Evolutionary conservation across 768 basidiomycete genomes (phyloP).

Genomic region (Leccinum ochraceum): DNA sequence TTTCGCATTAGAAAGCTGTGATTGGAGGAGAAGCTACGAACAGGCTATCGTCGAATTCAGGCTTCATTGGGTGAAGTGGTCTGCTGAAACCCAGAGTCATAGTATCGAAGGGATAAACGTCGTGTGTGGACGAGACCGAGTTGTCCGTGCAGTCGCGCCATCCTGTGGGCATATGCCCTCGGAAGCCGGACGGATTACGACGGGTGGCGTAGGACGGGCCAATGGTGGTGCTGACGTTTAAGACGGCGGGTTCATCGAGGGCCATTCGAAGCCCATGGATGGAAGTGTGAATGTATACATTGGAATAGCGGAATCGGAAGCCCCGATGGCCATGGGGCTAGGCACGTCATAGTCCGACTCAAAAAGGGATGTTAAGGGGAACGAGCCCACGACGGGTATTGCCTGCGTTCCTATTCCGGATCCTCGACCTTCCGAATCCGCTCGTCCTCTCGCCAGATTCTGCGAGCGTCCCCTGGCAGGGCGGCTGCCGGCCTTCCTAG

Average conservation of each 20-base stretch:
- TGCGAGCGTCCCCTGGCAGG: constrained; percentile 4
- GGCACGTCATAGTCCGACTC: constrained; percentile 19
- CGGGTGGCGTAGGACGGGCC: constrained; percentile 13
- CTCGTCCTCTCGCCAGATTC: constrained; percentile 16
- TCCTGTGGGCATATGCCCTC: constrained; percentile 10
- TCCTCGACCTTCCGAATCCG: constrained; percentile 23
- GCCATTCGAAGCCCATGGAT: constrained; percentile 22
- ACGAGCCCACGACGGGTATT: constrained; percentile 10
- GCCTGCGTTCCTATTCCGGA: constrained; percentile 11
- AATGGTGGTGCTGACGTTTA: constrained; percentile 7
- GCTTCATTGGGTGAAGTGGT: neutral
- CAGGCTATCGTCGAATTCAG: neutral
- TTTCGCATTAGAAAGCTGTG: neutral
- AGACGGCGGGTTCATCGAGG: constrained; percentile 18
- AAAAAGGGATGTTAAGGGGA: constrained; percentile 21
- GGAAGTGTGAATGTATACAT: constrained; percentile 10
- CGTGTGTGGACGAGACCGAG: constrained; percentile 4
- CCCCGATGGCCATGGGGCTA: constrained; percentile 29
- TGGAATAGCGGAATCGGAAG: constrained; percentile 31
- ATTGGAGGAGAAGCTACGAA: neutral
- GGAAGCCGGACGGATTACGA: constrained; percentile 13
- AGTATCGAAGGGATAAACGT: neutral
- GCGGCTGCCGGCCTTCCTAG: constrained; percentile 1
- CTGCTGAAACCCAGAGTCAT: neutral
- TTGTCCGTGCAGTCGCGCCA: constrained; percentile 4